These are phyloP conservation scores for Psilocybe cubensis DNA, from an alignment of 768 basidiomycete species.

Conservation along the genomic window DNA sequence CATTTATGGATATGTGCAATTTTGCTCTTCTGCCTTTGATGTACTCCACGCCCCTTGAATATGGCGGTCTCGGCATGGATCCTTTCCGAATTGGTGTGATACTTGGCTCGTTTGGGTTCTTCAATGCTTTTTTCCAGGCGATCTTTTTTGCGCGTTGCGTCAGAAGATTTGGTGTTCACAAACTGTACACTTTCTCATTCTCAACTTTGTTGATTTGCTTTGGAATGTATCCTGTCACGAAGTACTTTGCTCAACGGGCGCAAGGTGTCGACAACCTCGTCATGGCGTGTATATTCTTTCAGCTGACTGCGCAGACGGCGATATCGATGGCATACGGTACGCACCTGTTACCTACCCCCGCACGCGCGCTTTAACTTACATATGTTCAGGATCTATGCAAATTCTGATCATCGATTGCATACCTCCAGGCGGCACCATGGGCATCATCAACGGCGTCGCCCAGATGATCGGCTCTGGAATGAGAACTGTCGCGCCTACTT, in stretches of 20 bases:
- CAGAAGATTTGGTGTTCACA: slow-evolving; percentile 56
- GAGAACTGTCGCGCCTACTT: slow-evolving; percentile 55
- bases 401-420: slow-evolving; percentile 46
- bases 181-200: slow-evolving; percentile 45
- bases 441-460: slow-evolving; percentile 56
- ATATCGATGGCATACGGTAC: slow-evolving; percentile 40
- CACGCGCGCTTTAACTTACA: neutral
- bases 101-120: slow-evolving; percentile 43
- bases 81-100: slow-evolving; percentile 65
- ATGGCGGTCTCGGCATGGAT: slow-evolving; percentile 68
- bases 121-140: slow-evolving; percentile 58
- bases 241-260: slow-evolving; percentile 34
- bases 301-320: slow-evolving; percentile 31
- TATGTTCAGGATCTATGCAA: slow-evolving; percentile 48
- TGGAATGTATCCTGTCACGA: slow-evolving; percentile 34
- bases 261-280: slow-evolving; percentile 36
- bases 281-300: slow-evolving; percentile 32
- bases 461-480: slow-evolving; percentile 54
- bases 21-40: slow-evolving; percentile 43
- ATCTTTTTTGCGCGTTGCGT: slow-evolving; percentile 54
- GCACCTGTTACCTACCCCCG: slow-evolving; percentile 10
- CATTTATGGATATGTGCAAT: slow-evolving; percentile 41
- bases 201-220: slow-evolving; percentile 27
- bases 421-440: slow-evolving; percentile 45
- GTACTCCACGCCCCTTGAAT: slow-evolving; percentile 59